Evolutionary conservation across 495 filamentous ascomycete genomes (phyloP).

Genomic region (Aspergillus haitiensis): DNA sequence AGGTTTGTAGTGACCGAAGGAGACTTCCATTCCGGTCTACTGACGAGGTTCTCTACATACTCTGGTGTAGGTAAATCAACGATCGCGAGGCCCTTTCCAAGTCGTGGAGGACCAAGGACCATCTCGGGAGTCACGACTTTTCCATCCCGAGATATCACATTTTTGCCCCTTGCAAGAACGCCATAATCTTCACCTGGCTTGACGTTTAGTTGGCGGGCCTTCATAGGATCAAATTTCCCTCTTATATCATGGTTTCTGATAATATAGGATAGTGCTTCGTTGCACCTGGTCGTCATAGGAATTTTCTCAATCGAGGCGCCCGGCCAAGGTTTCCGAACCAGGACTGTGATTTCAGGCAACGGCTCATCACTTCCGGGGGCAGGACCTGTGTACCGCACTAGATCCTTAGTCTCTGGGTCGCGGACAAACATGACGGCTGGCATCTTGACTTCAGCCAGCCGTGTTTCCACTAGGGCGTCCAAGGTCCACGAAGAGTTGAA

Average conservation of each 20-base stretch:
- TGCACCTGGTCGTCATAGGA: conserved; percentile 62
- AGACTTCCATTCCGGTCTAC: conserved; percentile 71
- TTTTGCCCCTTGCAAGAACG: conserved; percentile 51
- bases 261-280: conserved; percentile 79
- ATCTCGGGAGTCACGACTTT: conserved; percentile 61
- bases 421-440: conserved; percentile 70
- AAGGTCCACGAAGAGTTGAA: conserved; percentile 75
- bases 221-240: conserved; percentile 73
- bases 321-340: conserved; percentile 82
- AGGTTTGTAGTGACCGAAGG: conserved; percentile 64
- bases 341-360: conserved; percentile 66
- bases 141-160: conserved; percentile 56
- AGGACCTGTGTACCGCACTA: conserved; percentile 68
- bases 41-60: conserved; percentile 67
- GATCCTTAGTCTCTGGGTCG: conserved; percentile 59
- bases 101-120: conserved; percentile 58
- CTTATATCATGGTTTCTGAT: conserved; percentile 69
- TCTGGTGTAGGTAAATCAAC: conserved; percentile 70
- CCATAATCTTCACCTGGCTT: conserved; percentile 53
- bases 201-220: conserved; percentile 62
- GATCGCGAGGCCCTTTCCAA: conserved; percentile 70
- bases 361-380: conserved; percentile 49
- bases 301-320: conserved; percentile 62
- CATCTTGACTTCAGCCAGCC: conserved; percentile 62
- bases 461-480: conserved; percentile 64